Evolutionary conservation across 2,329 filamentous ascomycete species (phyloP).

Genomic region (Talaromyces funiculosus): DNA sequence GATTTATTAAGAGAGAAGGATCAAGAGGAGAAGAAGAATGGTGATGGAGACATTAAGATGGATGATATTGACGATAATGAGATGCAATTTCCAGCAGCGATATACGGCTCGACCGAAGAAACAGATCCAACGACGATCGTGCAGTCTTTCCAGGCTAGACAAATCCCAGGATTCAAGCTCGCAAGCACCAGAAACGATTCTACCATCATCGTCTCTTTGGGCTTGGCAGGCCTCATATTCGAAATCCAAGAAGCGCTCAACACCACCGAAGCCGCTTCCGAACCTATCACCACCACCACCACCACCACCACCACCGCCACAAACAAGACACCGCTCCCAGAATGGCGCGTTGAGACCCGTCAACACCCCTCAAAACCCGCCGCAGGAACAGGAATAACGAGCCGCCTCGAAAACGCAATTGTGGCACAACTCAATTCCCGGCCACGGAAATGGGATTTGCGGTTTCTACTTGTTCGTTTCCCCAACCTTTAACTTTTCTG

Average conservation of each 20-base stretch:
- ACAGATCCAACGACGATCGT: conserved; percentile 19
- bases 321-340: conserved; percentile 6
- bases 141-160: conserved; percentile 25
- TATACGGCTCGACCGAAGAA: background rate
- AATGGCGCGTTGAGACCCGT: conserved; percentile 29
- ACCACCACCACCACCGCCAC: background rate
- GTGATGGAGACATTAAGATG: background rate
- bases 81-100: background rate
- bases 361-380: conserved; percentile 17
- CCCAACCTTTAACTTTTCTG: background rate
- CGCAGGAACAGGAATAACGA: conserved; percentile 19
- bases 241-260: conserved; percentile 24
- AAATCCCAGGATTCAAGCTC: conserved; percentile 27
- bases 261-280: background rate
- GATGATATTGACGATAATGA: background rate
- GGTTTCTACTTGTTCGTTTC: conserved; percentile 33
- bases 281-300: background rate
- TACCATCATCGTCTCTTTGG: conserved; percentile 26
- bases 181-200: conserved; percentile 20
- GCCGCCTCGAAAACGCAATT: conserved; percentile 32
- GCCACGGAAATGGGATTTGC: conserved; percentile 35
- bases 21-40: conserved; percentile 20
- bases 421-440: conserved; percentile 30
- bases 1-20: conserved; percentile 28
- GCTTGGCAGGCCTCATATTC: conserved; percentile 27